phyloP scores from a whole-genome alignment of 352 stramenopile genomes.

The Poterioochromonas sp. region DNA sequence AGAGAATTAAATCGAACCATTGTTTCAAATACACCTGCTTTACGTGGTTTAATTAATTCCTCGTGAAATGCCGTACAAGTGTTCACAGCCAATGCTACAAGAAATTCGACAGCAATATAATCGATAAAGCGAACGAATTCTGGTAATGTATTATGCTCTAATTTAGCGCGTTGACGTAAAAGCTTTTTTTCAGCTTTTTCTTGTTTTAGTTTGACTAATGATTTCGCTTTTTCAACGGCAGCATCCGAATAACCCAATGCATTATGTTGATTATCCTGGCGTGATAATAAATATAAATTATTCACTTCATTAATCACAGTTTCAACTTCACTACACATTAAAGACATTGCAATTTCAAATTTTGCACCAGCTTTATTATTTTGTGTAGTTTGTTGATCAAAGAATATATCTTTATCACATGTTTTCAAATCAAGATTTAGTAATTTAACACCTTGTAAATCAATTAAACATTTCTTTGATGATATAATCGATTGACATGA shows the following conservation, averaged over 20 bases:
- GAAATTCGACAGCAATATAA: slow-evolving; percentile 77
- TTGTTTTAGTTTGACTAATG: slow-evolving; percentile 78
- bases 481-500: slow-evolving; percentile 73
- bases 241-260: neutral
- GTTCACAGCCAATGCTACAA: slow-evolving; percentile 68
- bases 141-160: slow-evolving; percentile 74
- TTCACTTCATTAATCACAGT: slow-evolving; percentile 13
- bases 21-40: slow-evolving; percentile 83
- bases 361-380: neutral
- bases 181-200: slow-evolving; percentile 67
- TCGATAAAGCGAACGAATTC: slow-evolving; percentile 84
- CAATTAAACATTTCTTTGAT: slow-evolving; percentile 71
- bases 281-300: neutral
- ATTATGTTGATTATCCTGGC: slow-evolving; percentile 9
- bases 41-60: slow-evolving; percentile 68
- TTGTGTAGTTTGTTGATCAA: neutral
- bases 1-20: slow-evolving; percentile 74
- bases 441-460: slow-evolving; percentile 66
- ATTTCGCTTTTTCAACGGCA: slow-evolving; percentile 65
- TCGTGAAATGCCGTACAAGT: slow-evolving; percentile 65
- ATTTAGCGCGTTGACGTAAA: slow-evolving; percentile 64
- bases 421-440: slow-evolving; percentile 74
- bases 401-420: slow-evolving; percentile 51
- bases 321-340: slow-evolving; percentile 22
- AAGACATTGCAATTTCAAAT: neutral